These are phyloP conservation scores for Hericium erinaceus DNA, from an alignment of 768 basidiomycete species.

Conservation along the genomic window DNA sequence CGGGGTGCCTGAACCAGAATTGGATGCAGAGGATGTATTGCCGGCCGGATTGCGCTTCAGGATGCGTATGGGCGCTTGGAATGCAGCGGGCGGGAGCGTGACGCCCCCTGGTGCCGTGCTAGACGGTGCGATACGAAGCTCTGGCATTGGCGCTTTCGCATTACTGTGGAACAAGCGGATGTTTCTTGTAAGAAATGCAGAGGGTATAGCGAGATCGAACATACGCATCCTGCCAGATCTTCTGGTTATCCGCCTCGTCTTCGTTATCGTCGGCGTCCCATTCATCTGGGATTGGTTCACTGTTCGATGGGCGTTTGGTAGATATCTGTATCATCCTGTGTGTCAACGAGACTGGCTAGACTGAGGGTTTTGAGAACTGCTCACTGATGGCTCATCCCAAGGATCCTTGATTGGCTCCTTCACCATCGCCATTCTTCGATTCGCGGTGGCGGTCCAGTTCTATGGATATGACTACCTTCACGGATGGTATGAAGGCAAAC, in stretches of 20 bases:
- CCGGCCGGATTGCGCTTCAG: slow-evolving; percentile 47
- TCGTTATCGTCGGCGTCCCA: slow-evolving; percentile 49
- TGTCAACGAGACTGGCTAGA: background rate
- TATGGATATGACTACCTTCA: no score
- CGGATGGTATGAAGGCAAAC: no score
- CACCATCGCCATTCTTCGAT: background rate
- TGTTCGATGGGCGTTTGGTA: background rate
- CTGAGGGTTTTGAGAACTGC: background rate
- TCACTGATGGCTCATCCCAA: background rate
- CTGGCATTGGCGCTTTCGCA: slow-evolving; percentile 56
- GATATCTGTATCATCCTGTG: background rate
- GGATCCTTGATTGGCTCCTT: background rate
- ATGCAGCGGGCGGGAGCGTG: slow-evolving; percentile 43
- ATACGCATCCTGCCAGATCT: slow-evolving; percentile 67
- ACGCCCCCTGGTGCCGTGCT: slow-evolving; percentile 26
- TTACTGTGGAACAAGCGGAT: slow-evolving; percentile 32
- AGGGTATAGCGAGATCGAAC: slow-evolving; percentile 18
- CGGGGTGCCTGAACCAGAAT: slow-evolving; percentile 21
- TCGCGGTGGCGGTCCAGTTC: no score
- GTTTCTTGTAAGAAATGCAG: background rate
- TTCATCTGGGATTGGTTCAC: slow-evolving; percentile 32
- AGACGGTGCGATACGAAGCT: slow-evolving; percentile 38
- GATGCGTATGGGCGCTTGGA: slow-evolving; percentile 59
- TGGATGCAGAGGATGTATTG: slow-evolving; percentile 9
- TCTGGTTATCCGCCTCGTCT: slow-evolving; percentile 35